Base-by-base conservation (phyloP, 768 basidiomycete genomes). In the Leccinum disarticulatum region DNA sequence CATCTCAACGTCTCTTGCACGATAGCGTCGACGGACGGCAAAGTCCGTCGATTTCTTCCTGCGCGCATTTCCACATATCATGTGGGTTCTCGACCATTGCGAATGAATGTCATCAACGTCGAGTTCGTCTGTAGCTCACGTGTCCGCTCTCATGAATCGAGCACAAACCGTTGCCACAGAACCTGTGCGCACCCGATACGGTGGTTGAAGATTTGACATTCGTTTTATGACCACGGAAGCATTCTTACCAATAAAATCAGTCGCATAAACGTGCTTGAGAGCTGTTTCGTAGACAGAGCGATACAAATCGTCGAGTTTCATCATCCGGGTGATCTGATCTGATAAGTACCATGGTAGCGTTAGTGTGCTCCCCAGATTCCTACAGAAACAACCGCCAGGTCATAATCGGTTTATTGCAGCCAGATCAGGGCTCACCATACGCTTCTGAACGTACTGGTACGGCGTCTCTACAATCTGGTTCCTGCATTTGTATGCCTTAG, bases 401-500 rank as follows among this genome's bases (percentile, higher is more conserved):
- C 41, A 19, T 13, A 43, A 17, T 19, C n/a, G 17, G 17, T n/a
- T n/a, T 43, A 8, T n/a, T 43, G 13, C 2, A 43, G 41, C 6
- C 3, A 6, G 14, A 14, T n/a, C n/a, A 36, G 3, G 27, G 11
- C 47, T 49, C n/a, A 56, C 55, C 31, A 33, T 36, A 5, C 33
- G 55, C n/a, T 36, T 22, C 25, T 11, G 14, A 6, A 27, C 47
- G 15, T 27, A 17, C 36, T 56, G 19, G 41, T 54, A 60, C 10
- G 52, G 59, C 3, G 13, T 38, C 17, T 63, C 55, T 13, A 63
- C 14, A 27, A 53, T 54, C 50, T 60, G 52, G 17, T 22, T 17
- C 1, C 35, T 59, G 31, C 31, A 38, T 28, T 31, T 48, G 25
- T 30, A 47, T 9, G 46, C 36, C 4, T 19, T 19, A 14, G 14